Base-by-base conservation (phyloP, 2,329 filamentous ascomycete genomes). In the Arthrinium phaeospermum region DNA sequence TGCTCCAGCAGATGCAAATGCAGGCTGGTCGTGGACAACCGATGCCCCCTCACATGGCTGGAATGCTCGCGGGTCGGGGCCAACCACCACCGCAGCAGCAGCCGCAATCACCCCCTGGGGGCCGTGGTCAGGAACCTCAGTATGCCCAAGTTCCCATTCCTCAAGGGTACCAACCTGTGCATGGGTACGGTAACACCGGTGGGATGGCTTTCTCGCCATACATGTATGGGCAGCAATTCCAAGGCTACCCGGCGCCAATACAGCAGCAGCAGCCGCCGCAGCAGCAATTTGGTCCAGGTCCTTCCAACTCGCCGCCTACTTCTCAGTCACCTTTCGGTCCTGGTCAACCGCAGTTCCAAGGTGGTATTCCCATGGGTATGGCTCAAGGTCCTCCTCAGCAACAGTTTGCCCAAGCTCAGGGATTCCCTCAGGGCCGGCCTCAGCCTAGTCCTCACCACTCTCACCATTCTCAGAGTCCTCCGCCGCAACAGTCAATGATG, bases 81-180 rank as follows among this genome's bases (percentile, higher is more conserved):
- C 57, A 64, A 41, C 19, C 30, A 41, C 57, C 53, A 72, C 27
- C 41, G 44, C 44, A 44, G 45, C 69, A 53, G 24, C 67, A 46
- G 16, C 30, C 7, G 27, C 27, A 30, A 10, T 19, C n/a, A 12
- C 37, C 37, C 37, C 16, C 22, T 10, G n/a, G 34, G 3, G 34
- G 34, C 22, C 57, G 57, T 41, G 34, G 71, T 19, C 73, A 68
- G 34, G 71, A 74, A 45, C 70, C 73, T 14, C 76, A 77, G 19
- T 81, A 81, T 67, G 79, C 77, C 53, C 73, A 76, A 64, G 79
- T 81, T 3, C 80, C 80, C 27, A 81, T 81, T 30, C 80, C 80
- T 7, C 74, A 73, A 8, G 78, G 79, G 10, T 81, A 81, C 67
- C 73, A 80, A n/a, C 77, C 79, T 22, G 80, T 81, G 41, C 79